Evolutionary conservation across 495 filamentous ascomycete genomes (phyloP), one percentile per base, ranked within the genome.

Genomic region (Saxophila tyrrhenica): DNA sequence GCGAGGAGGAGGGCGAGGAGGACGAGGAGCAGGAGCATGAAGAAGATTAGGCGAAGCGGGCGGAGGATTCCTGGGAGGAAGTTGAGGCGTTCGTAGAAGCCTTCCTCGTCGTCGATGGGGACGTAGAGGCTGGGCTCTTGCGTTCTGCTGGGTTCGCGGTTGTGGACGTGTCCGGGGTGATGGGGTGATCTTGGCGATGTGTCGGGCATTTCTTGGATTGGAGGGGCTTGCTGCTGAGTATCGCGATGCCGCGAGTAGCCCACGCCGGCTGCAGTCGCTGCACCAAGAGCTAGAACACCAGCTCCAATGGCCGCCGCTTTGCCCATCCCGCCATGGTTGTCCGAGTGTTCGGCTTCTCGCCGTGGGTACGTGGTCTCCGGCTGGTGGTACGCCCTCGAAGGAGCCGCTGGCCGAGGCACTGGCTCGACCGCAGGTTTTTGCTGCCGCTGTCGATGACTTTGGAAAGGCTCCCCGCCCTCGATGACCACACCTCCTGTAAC

Each of bases 1-100:
- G 89, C 84, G 9, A 83, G 72, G 17, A 94, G 72, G 5, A 74
- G 83, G 0, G 75, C 78, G 25, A 87, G 75, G 81, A 92, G 89
- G 13, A 84, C 68, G 22, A 87, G 57, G 55, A 81, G 83, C 51
- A 83, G 71, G 10, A 77, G 57, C 51, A 83, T 74, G 25, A 84
- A 71, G 24, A 74, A 47, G 0, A 75, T 55, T 54, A 94, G 69
- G 10, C 79, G 80, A 53, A 72, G 69, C 0, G 81, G 69, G 22
- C 84, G 80, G 42, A 95, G 71, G 13, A 82, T 78, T 59, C 71
- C 62, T 3, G 89, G 89, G 25, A 84, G 72, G 62, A 79, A 85
- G 47, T 77, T 74, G 19, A 89, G 73, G 2, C 75, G 69, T 1
- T 81, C 77, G 48, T 79, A 69, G 20, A 1, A n/a, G 22, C 25